A percentile compares a stretch with the other conserved stretches of the same genome.
These are phyloP conservation scores for Gremmenia infestans DNA, from an alignment of 2,329 filamentous ascomycete species.

Conservation along the genomic window DNA sequence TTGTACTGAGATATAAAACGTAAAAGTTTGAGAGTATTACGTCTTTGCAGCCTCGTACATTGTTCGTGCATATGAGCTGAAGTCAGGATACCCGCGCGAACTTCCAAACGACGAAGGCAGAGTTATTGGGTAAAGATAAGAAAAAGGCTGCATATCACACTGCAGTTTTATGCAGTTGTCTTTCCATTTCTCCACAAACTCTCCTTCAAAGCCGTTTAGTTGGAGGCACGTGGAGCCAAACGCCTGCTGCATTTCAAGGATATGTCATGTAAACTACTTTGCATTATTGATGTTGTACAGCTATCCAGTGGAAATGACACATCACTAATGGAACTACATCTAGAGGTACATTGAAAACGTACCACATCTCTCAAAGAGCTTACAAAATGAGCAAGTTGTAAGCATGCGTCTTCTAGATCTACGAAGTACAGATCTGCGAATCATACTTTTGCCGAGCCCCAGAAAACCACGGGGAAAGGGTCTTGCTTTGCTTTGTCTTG, in stretches of 20 bases:
- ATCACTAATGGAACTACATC: background rate
- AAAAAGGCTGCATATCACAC: background rate
- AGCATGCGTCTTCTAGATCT: no score
- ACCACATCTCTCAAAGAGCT: no score
- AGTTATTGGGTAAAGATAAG: background rate
- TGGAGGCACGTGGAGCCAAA: background rate
- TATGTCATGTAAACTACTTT: background rate
- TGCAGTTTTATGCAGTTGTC: background rate
- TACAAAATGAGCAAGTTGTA: no score
- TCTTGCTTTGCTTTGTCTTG: no score
- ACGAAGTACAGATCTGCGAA: no score
- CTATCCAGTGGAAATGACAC: background rate
- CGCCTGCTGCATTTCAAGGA: background rate
- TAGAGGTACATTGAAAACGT: background rate
- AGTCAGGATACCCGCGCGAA: background rate
- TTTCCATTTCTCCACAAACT: background rate
- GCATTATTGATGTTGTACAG: conserved; percentile 8
- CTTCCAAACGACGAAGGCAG: background rate
- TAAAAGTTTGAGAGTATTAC: background rate
- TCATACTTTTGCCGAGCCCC: no score
- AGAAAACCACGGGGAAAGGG: no score
- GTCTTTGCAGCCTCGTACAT: background rate
- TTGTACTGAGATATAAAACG: conserved; percentile 8
- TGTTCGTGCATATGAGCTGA: background rate
- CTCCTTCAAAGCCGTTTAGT: background rate